Conservation (phyloP, 164 flowering plant species). For the Brasenia schreberi region DNA sequence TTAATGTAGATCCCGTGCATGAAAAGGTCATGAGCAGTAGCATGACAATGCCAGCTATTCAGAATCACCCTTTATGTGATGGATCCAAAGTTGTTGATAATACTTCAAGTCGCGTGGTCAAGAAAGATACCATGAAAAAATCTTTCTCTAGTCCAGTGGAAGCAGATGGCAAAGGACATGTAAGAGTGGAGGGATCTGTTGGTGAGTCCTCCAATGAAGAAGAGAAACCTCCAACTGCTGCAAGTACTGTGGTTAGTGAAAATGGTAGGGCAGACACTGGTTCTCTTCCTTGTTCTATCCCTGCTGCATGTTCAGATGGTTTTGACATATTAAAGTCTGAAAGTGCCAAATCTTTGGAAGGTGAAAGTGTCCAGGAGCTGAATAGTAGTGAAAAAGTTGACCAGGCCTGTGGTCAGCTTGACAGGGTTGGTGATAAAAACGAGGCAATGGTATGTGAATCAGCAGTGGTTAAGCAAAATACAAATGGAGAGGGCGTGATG, state of each 20-base stretch:
- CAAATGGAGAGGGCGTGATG: background rate
- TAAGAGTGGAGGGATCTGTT: background rate
- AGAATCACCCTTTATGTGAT: slow-evolving; percentile 4
- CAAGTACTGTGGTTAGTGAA: slow-evolving; percentile 3
- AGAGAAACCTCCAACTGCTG: slow-evolving; percentile 6
- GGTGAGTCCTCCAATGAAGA: slow-evolving; percentile 6
- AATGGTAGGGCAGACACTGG: slow-evolving; percentile 6
- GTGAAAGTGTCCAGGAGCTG: slow-evolving; percentile 3
- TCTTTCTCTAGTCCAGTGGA: slow-evolving; percentile 8
- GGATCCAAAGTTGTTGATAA: slow-evolving; percentile 4
- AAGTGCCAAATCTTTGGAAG: slow-evolving; percentile 15
- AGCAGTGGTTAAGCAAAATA: background rate
- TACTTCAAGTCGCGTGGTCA: slow-evolving; percentile 3
- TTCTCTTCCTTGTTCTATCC: slow-evolving; percentile 9
- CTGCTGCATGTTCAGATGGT: slow-evolving; percentile 6
- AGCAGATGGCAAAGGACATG: background rate
- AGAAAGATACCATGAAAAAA: slow-evolving; percentile 17
- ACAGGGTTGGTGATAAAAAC: slow-evolving; percentile 9
- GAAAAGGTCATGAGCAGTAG: slow-evolving; percentile 3
- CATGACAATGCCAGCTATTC: background rate
- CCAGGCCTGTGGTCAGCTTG: slow-evolving; percentile 7
- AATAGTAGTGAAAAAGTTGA: slow-evolving; percentile 13
- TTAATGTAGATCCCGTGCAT: slow-evolving; percentile 5
- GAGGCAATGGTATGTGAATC: slow-evolving; percentile 2
- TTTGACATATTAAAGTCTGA: slow-evolving; percentile 15